Conservation (phyloP, 2,329 filamentous ascomycete species). For the Arthrobotrys iridis region DNA sequence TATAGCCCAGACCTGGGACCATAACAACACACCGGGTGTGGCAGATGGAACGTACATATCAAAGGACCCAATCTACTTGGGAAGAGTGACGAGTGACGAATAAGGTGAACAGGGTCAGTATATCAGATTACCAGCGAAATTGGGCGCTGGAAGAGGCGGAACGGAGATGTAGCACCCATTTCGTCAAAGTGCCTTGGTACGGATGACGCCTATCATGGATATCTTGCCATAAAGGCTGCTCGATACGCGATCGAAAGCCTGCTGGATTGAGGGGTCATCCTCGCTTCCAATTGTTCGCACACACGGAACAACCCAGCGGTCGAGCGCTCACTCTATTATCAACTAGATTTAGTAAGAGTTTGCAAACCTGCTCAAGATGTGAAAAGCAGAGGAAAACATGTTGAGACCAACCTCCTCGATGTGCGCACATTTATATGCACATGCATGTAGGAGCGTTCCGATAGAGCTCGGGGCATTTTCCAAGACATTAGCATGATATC, state of each 20-base stretch:
- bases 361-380: slow-evolving; percentile 18
- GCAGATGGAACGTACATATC: slow-evolving; percentile 38
- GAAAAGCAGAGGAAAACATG: slow-evolving; percentile 14
- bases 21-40: slow-evolving; percentile 35
- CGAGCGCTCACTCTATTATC: slow-evolving; percentile 18
- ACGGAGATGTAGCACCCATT: slow-evolving; percentile 48
- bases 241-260: slow-evolving; percentile 43
- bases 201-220: slow-evolving; percentile 28
- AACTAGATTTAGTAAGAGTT: slow-evolving; percentile 28
- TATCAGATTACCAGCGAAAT: slow-evolving; percentile 18
- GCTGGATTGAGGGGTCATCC: slow-evolving; percentile 41
- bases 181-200: slow-evolving; percentile 31
- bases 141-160: slow-evolving; percentile 21
- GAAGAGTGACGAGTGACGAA: slow-evolving; percentile 10
- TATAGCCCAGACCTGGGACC: slow-evolving; percentile 32
- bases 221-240: slow-evolving; percentile 33
- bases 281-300: slow-evolving; percentile 34
- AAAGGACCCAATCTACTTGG: slow-evolving; percentile 35
- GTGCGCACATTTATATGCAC: neutral
- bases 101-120: neutral
- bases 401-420: slow-evolving; percentile 10
- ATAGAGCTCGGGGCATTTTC: slow-evolving; percentile 39
- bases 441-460: slow-evolving; percentile 29
- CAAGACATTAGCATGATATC: slow-evolving; percentile 43
- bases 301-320: slow-evolving; percentile 45